A percentile compares a stretch with the other conserved stretches of the same genome.
Evolutionary conservation across 768 basidiomycete genomes (phyloP).

Genomic region (Calocybe cyanea): DNA sequence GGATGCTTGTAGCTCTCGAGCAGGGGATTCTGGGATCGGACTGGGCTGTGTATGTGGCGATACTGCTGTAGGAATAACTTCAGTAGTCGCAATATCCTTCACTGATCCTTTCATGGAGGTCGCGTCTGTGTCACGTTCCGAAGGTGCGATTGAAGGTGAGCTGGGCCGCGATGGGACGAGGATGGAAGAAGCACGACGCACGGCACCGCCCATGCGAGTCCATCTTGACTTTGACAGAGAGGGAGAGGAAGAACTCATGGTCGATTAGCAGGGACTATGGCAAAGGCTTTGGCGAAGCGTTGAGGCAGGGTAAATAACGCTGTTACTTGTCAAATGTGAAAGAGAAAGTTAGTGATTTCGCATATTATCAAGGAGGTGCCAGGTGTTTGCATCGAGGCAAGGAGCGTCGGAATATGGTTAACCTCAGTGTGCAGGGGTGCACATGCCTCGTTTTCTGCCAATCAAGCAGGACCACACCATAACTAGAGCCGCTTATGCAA

Average conservation of each 20-base stretch:
- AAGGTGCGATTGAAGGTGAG: conserved; percentile 26
- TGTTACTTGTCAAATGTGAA: conserved; percentile 15
- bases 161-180: conserved; percentile 33
- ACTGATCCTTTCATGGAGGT: conserved; percentile 23
- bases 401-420: too few species aligned
- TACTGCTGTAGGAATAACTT: conserved; percentile 1
- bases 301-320: conserved; percentile 6
- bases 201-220: conserved; percentile 54
- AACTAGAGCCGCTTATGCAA: too few species aligned
- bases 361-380: conserved; percentile 37
- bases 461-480: too few species aligned
- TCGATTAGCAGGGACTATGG: conserved; percentile 17
- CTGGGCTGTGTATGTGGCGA: conserved; percentile 34
- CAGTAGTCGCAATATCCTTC: not conserved
- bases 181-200: conserved; percentile 59
- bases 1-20: conserved; percentile 47
- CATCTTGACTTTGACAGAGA: conserved; percentile 35
- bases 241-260: conserved; percentile 27
- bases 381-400: conserved; percentile 45
- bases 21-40: conserved; percentile 70
- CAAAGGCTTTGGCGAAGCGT: too few species aligned
- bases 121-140: conserved; percentile 23
- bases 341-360: conserved; percentile 12
- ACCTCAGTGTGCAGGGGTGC: too few species aligned
- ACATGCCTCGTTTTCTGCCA: too few species aligned